A percentile compares a stretch with the other conserved stretches of the same genome.
Evolutionary conservation across 1,284 basidiomycete genomes (phyloP).

Genomic region (Retiboletus flavoniger): DNA sequence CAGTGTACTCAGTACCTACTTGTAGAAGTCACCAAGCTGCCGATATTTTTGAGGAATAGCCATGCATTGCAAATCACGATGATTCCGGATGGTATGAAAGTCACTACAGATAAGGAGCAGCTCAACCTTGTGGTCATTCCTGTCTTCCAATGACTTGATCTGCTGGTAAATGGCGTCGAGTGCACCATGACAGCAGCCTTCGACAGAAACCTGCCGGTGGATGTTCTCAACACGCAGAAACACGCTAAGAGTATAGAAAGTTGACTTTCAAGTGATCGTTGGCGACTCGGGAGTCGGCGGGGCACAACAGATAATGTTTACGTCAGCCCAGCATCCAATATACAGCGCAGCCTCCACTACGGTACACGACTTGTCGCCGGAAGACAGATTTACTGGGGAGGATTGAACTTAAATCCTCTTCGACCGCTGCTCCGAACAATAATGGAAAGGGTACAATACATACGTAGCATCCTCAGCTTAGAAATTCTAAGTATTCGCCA

Average conservation of each 20-base stretch:
- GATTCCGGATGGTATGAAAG: conserved; percentile 91
- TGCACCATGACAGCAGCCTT: conserved; percentile 95
- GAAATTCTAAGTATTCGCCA: too few relatives aligned
- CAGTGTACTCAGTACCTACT: conserved; percentile 42
- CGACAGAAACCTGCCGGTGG: conserved; percentile 70
- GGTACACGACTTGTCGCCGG: too few relatives aligned
- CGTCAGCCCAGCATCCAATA: neutral
- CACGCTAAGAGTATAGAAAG: neutral
- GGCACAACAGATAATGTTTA: neutral
- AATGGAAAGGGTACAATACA: too few relatives aligned
- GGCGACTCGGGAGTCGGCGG: too few relatives aligned
- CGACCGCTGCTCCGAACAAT: too few relatives aligned
- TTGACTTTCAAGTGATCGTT: conserved; percentile 29
- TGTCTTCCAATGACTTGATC: conserved; percentile 61
- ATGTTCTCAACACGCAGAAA: conserved; percentile 1
- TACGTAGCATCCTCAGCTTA: too few relatives aligned
- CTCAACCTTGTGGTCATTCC: conserved; percentile 71
- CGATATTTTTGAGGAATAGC: conserved; percentile 91
- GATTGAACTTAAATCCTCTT: too few relatives aligned
- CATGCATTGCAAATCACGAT: conserved; percentile 85
- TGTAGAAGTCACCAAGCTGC: conserved; percentile 79
- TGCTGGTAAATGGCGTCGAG: conserved; percentile 86
- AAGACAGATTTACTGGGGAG: too few relatives aligned
- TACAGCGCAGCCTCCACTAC: too few relatives aligned
- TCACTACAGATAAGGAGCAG: conserved; percentile 92